Base-by-base conservation (phyloP, 2,329 filamentous ascomycete species). In the Cercospora citrullina region DNA sequence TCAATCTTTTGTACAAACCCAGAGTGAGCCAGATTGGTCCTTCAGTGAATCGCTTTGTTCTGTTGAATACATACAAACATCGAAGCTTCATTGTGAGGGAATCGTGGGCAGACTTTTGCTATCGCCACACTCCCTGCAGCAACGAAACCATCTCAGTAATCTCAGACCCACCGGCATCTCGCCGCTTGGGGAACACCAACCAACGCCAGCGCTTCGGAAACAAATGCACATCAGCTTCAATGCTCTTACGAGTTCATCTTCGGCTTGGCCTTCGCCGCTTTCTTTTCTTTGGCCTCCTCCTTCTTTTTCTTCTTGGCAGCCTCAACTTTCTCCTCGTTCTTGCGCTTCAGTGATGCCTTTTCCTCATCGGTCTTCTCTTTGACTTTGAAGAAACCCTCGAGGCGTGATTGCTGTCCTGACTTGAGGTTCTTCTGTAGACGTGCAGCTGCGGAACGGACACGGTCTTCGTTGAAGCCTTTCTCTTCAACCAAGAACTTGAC, bases 381-480 rank as follows among this genome's bases (percentile, higher is more conserved):
- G 1, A 92, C 89, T 83, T 97, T 97, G 86, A 99, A 99, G 84
- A 99, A 99, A 0, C 95, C 95, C 78, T 98, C 94, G 1, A 99
- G 84, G 23, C 95, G 87, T 30, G 92, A 90, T 82, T 99, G 95
- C 80, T 98, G 95, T 30, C 90, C 90, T 60, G 87, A 91, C 86
- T 97, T 97, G 72, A 96, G 83, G 74, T 93, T 95, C 86, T 98
- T 99, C 78, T 91, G 87, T 67, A 99, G 82, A 65, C 92, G 88
- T 2, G 89, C 86, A 0, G 91, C 94, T 30, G 87, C 94, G 53
- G 86, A 88, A 42, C 94, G 88, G 8, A 99, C 95, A 18, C 95
- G 87, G 77, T 99, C 95, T 79, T 99, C 96, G 31, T 90, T 96
- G 85, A 99, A 99, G 0, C 94, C 95, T 82, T 99, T 99, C 77